These are phyloP conservation scores for Bretziella fagacearum DNA, from an alignment of 2,329 filamentous ascomycete species.

Conservation along the genomic window DNA sequence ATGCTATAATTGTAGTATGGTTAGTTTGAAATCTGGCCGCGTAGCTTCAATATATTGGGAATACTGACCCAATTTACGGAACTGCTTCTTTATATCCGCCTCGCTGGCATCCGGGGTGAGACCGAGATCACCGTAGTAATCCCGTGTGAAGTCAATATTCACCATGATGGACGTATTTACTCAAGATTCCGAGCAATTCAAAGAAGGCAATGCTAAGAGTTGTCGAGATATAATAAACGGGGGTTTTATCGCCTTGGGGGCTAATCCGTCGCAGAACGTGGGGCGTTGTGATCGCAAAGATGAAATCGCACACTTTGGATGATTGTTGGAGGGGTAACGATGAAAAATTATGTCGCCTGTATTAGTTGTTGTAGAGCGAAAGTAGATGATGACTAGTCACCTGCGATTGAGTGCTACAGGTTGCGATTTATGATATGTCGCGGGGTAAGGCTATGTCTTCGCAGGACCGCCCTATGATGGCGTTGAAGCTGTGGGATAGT, in stretches of 20 bases:
- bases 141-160: slow-evolving; percentile 29
- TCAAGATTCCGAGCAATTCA: too few species aligned
- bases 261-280: not conserved
- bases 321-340: not conserved
- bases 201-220: too few species aligned
- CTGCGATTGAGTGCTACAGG: too few species aligned
- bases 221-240: too few species aligned
- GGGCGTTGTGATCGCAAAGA: not conserved
- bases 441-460: too few species aligned
- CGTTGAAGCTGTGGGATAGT: too few species aligned
- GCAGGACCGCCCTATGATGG: too few species aligned
- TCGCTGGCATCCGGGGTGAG: slow-evolving; percentile 48
- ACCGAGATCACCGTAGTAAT: slow-evolving; percentile 77
- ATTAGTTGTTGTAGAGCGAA: too few species aligned
- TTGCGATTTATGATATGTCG: too few species aligned
- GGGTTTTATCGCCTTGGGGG: too few species aligned
- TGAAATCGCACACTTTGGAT: not conserved
- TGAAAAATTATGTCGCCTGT: too few species aligned
- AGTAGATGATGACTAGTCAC: too few species aligned
- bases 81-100: slow-evolving; percentile 71
- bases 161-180: slow-evolving; percentile 9
- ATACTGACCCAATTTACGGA: slow-evolving; percentile 56
- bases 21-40: not conserved
- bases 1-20: slow-evolving; percentile 32
- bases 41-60: not conserved